A percentile compares a stretch with the other conserved stretches of the same genome.
Conservation (phyloP, 148 eudicot species). For the Drosera capensis region DNA sequence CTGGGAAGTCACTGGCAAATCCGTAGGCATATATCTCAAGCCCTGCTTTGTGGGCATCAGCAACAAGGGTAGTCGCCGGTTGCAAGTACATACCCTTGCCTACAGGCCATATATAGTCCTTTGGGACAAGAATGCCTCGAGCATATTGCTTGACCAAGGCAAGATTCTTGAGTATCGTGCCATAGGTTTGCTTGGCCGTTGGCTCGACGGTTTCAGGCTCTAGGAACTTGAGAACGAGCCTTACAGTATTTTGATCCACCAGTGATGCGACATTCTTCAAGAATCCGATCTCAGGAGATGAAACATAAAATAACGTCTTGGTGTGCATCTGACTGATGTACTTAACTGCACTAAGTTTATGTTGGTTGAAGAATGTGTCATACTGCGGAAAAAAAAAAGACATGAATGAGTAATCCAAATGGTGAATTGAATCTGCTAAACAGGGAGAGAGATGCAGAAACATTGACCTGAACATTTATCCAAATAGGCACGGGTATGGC, state of each 20-base stretch:
- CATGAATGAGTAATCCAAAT: neutral
- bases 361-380: slow-evolving; percentile 45
- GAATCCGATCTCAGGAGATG: slow-evolving; percentile 80
- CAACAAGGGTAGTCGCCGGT: slow-evolving; percentile 58
- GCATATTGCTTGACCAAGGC: slow-evolving; percentile 51
- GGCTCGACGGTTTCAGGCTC: slow-evolving; percentile 44
- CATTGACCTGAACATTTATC: slow-evolving; percentile 67
- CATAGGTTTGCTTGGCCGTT: slow-evolving; percentile 41
- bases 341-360: slow-evolving; percentile 23
- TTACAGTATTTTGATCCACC: slow-evolving; percentile 22
- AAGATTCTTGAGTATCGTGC: slow-evolving; percentile 31
- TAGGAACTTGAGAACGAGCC: slow-evolving; percentile 40
- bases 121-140: slow-evolving; percentile 71
- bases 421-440: no score
- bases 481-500: slow-evolving; percentile 30
- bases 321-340: slow-evolving; percentile 15
- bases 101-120: slow-evolving; percentile 64
- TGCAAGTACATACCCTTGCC: slow-evolving; percentile 27
- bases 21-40: slow-evolving; percentile 60
- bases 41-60: slow-evolving; percentile 68
- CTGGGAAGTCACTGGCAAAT: slow-evolving; percentile 53
- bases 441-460: slow-evolving; percentile 2
- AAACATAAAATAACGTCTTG: slow-evolving; percentile 34
- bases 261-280: slow-evolving; percentile 28
- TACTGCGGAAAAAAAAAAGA: slow-evolving; percentile 29